phyloP scores from a whole-genome alignment of 345 rosid species.

The Eucalyptus globulus region DNA sequence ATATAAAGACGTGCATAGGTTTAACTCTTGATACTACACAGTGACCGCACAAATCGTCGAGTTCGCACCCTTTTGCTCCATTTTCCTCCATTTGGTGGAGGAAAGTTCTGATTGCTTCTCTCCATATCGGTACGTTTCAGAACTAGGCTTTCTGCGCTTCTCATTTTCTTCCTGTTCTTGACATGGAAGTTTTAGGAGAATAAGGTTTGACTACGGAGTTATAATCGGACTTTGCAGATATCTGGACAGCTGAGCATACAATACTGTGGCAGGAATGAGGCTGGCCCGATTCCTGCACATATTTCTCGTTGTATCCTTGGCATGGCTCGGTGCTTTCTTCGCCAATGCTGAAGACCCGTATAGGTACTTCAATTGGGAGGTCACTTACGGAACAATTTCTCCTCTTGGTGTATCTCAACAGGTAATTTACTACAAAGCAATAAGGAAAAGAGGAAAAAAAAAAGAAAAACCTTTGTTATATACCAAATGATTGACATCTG shows the following conservation, averaged over 20 bases:
- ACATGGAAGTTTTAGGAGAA: background rate
- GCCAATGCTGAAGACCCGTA: conserved; percentile 54
- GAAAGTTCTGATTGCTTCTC: background rate
- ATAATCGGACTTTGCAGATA: background rate
- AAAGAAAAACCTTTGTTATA: too few relatives aligned
- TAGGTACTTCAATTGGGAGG: conserved; percentile 45
- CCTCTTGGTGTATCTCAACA: conserved; percentile 29
- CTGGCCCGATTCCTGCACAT: background rate
- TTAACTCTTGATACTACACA: background rate
- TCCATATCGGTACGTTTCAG: background rate
- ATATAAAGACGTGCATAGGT: background rate
- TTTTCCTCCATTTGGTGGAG: background rate
- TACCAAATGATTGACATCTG: too few relatives aligned
- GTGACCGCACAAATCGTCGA: background rate
- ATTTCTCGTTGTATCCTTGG: conserved; percentile 8
- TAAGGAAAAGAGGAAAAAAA: too few relatives aligned
- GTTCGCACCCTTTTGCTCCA: background rate
- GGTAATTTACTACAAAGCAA: background rate
- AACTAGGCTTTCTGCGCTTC: background rate
- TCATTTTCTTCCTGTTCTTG: background rate
- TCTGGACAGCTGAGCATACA: background rate
- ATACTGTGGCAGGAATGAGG: background rate
- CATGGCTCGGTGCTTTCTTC: conserved; percentile 2
- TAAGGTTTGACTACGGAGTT: too few relatives aligned
- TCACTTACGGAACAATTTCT: conserved; percentile 49